These are phyloP conservation scores for Syzygium aromaticum DNA, from an alignment of 345 rosid genomes.

Conservation along the genomic window DNA sequence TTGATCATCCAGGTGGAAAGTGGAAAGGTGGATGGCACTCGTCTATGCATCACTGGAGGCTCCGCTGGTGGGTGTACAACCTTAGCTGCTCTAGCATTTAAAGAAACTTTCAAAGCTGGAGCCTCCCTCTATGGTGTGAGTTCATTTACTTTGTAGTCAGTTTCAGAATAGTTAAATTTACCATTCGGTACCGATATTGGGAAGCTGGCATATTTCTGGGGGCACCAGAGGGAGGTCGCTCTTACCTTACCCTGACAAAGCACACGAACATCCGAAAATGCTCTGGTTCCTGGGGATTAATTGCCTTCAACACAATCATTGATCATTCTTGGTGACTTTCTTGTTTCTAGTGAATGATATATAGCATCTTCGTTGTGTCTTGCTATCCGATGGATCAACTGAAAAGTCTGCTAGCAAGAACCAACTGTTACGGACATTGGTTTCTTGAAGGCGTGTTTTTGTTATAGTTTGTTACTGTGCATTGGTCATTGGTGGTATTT, in stretches of 20 bases:
- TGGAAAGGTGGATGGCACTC: constrained; percentile 63
- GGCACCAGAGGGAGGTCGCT: neutral
- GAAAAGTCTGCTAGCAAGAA: neutral
- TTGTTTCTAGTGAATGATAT: neutral
- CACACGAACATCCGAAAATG: neutral
- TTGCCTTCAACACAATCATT: neutral
- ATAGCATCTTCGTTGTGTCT: neutral
- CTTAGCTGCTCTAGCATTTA: constrained; percentile 89
- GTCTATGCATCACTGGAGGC: constrained; percentile 87
- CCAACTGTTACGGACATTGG: neutral
- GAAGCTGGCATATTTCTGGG: neutral
- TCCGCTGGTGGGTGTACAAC: constrained; percentile 98
- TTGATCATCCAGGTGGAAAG: constrained; percentile 51
- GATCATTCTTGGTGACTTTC: neutral
- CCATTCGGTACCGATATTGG: neutral
- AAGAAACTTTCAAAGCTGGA: constrained; percentile 83
- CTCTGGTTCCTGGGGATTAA: neutral
- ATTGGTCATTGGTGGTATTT: neutral
- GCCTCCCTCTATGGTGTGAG: constrained; percentile 93
- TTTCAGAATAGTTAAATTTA: neutral
- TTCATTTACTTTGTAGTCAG: constrained; percentile 1
- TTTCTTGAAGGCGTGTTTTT: neutral
- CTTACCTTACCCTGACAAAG: neutral
- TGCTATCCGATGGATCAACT: neutral
- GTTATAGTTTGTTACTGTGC: neutral